These are phyloP conservation scores for Apiotrichum akiyoshidainum DNA, from an alignment of 1,284 basidiomycete genomes.

Conservation along the genomic window DNA sequence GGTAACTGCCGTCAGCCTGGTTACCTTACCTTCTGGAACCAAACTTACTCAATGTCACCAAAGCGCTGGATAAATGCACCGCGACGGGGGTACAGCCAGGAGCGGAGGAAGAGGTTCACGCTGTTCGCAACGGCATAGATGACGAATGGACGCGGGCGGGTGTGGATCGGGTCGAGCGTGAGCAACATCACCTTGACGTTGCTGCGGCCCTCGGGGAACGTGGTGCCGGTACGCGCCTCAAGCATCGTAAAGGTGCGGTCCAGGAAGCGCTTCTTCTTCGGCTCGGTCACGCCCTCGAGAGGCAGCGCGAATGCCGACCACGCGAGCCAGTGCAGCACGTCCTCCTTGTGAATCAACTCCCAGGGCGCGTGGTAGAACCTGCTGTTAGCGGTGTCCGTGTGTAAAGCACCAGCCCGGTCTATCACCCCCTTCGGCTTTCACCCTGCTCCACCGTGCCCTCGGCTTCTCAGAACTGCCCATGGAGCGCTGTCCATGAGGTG, in stretches of 20 bases:
- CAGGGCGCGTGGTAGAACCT: slow-evolving; percentile 73
- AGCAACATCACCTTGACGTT: slow-evolving; percentile 63
- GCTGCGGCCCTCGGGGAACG: slow-evolving; percentile 63
- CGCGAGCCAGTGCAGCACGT: slow-evolving; percentile 73
- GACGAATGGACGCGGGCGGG: slow-evolving; percentile 61
- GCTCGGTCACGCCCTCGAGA: slow-evolving; percentile 53
- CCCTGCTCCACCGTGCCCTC: too few species aligned
- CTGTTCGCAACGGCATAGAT: slow-evolving; percentile 65
- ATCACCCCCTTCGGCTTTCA: too few species aligned
- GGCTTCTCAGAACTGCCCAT: too few species aligned
- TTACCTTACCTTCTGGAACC: not conserved
- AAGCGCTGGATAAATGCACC: slow-evolving; percentile 38
- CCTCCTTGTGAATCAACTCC: slow-evolving; percentile 64
- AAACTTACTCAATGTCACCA: slow-evolving; percentile 53
- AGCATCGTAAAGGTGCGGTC: slow-evolving; percentile 62
- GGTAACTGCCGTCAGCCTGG: slow-evolving; percentile 57
- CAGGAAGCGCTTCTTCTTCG: slow-evolving; percentile 56
- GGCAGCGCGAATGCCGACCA: slow-evolving; percentile 75
- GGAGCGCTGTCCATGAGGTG: too few species aligned
- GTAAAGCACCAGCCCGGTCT: too few species aligned
- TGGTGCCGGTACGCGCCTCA: slow-evolving; percentile 68
- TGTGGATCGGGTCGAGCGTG: slow-evolving; percentile 72
- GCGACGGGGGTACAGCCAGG: slow-evolving; percentile 33
- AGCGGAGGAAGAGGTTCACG: slow-evolving; percentile 52
- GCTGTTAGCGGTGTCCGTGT: slow-evolving; percentile 12